Conservation (phyloP, 73 alveolate species). For the Urostyla sp. region DNA sequence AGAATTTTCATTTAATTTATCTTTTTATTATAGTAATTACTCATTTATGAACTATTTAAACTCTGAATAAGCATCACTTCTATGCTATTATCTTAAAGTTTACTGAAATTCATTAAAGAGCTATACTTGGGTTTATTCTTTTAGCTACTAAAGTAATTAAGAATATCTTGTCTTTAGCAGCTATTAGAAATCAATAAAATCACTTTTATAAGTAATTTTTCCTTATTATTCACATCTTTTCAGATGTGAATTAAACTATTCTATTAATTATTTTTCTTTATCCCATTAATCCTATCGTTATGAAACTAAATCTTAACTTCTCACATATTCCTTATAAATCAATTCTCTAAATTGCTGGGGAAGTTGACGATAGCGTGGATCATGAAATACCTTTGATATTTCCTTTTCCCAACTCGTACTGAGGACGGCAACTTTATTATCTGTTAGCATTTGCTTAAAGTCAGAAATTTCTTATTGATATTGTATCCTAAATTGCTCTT, state of each 20-base stretch:
- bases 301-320: not conserved
- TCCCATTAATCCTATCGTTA: conserved; percentile 4
- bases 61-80: no score
- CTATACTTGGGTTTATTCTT: conserved; percentile 29
- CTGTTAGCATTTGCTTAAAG: conserved; percentile 39
- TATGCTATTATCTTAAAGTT: no score
- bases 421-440: conserved; percentile 25
- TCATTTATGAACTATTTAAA: no score
- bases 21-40: no score
- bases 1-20: not conserved
- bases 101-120: not conserved
- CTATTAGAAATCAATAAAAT: not conserved
- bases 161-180: not conserved
- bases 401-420: conserved; percentile 46
- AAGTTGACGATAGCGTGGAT: conserved; percentile 9
- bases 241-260: not conserved
- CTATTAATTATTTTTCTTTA: not conserved
- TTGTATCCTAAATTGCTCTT: not conserved
- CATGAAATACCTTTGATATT: conserved; percentile 56
- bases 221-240: not conserved
- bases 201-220: not conserved
- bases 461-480: conserved; percentile 13
- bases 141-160: not conserved
- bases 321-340: conserved; percentile 7
- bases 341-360: conserved; percentile 37